Conservation (phyloP, 148 eudicot genomes). For the Heliosperma pusillum region DNA sequence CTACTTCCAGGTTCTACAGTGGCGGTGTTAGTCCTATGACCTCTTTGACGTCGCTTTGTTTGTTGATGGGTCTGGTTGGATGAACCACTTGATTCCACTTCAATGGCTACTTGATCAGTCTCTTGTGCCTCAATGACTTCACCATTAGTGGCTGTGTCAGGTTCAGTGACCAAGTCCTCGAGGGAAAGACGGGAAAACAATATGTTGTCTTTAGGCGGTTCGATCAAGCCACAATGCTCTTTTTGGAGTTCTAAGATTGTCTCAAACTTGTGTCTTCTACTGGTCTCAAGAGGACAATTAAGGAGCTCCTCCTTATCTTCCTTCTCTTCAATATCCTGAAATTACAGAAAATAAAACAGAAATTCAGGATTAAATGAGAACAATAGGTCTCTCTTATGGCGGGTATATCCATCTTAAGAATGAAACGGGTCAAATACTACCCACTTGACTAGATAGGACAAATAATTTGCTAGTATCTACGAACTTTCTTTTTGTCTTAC, state of each 20-base stretch:
- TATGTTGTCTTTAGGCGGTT: slow-evolving; percentile 59
- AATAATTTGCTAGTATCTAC: too few species aligned
- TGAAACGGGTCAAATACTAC: too few species aligned
- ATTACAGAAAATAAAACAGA: neutral
- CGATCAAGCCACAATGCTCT: slow-evolving; percentile 63
- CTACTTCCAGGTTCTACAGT: slow-evolving; percentile 13
- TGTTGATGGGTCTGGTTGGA: slow-evolving; percentile 23
- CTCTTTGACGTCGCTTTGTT: slow-evolving; percentile 16
- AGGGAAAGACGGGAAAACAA: slow-evolving; percentile 58
- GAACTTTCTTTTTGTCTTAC: too few species aligned
- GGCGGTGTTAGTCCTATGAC: slow-evolving; percentile 16
- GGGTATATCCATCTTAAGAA: too few species aligned
- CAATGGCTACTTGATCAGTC: slow-evolving; percentile 16
- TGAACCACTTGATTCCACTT: slow-evolving; percentile 33
- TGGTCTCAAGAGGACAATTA: slow-evolving; percentile 52
- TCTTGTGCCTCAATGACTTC: slow-evolving; percentile 26
- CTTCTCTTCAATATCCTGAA: slow-evolving; percentile 33
- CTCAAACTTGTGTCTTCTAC: slow-evolving; percentile 66
- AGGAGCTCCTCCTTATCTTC: slow-evolving; percentile 42
- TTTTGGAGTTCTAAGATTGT: slow-evolving; percentile 36
- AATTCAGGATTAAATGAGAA: neutral
- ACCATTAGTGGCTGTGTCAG: slow-evolving; percentile 25
- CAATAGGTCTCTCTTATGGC: too few species aligned
- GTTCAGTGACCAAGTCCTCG: slow-evolving; percentile 33
- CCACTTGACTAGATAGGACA: too few species aligned